Conservation (phyloP, 345 rosid genomes). For the Boechera retrofracta region DNA sequence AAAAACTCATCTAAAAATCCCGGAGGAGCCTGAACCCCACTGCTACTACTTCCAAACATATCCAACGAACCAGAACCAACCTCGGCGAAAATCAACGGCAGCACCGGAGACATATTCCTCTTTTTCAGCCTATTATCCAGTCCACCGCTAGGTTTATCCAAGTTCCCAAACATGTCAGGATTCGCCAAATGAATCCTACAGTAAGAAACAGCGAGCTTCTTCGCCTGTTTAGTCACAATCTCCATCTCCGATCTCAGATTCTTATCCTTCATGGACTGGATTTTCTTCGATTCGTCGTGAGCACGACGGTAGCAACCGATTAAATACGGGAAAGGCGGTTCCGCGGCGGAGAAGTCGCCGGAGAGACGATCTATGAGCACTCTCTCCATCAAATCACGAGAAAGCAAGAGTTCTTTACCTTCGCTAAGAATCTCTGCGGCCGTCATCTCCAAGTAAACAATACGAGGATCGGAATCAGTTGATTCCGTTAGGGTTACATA, state of each 20-base stretch:
- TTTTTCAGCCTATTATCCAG: constrained; percentile 31
- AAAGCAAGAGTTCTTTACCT: constrained; percentile 67
- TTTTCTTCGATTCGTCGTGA: constrained; percentile 77
- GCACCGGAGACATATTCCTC: constrained; percentile 58
- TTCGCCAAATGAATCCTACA: constrained; percentile 76
- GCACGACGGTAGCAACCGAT: constrained; percentile 83
- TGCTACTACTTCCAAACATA: constrained; percentile 57
- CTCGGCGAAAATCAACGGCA: constrained; percentile 73
- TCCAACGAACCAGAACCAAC: constrained; percentile 60
- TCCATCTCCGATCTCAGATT: constrained; percentile 73
- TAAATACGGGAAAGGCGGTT: constrained; percentile 72
- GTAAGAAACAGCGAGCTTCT: constrained; percentile 75
- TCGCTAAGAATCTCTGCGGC: constrained; percentile 98
- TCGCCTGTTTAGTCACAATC: constrained; percentile 59
- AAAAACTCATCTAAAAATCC: constrained; percentile 89
- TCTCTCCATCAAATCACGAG: constrained; percentile 79
- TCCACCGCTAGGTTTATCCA: constrained; percentile 30
- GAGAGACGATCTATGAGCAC: constrained; percentile 83
- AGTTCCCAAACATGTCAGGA: constrained; percentile 63
- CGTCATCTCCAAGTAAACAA: constrained; percentile 73
- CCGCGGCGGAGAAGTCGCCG: constrained; percentile 62
- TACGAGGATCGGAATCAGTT: constrained; percentile 52
- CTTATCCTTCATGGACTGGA: constrained; percentile 82
- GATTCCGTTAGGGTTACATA: constrained; percentile 63
- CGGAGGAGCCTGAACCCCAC: constrained; percentile 63